A percentile compares a stretch with the other conserved stretches of the same genome.
Conservation (phyloP, 1,139 yeast genomes). For the Candida sp. region DNA sequence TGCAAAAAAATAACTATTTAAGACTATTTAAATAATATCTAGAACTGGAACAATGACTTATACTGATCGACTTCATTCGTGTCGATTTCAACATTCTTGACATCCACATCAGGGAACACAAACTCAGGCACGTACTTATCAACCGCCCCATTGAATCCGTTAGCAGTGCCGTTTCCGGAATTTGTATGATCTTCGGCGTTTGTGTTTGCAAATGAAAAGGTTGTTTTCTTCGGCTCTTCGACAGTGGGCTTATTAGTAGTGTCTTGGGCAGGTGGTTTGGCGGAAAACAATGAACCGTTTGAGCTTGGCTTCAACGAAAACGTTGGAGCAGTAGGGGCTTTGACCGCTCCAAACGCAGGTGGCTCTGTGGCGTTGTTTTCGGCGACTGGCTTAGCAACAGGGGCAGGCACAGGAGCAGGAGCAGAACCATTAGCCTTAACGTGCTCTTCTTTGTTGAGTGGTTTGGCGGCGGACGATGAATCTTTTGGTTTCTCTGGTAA, state of each 20-base stretch:
- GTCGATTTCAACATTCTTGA: constrained; percentile 25
- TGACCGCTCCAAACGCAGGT: background rate
- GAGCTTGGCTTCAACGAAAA: background rate
- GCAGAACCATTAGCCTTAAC: background rate
- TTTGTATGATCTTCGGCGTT: background rate
- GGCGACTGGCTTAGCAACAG: background rate
- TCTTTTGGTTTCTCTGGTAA: constrained; percentile 20
- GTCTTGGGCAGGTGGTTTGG: background rate
- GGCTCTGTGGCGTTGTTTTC: background rate
- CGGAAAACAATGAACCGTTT: background rate
- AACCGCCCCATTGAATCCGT: constrained; percentile 15
- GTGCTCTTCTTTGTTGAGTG: background rate
- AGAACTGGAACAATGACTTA: constrained; percentile 18
- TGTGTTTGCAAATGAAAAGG: background rate
- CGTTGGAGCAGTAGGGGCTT: constrained; percentile 1
- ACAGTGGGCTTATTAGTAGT: background rate
- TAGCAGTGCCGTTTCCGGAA: constrained; percentile 12
- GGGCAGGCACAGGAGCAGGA: background rate
- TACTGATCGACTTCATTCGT: constrained; percentile 29
- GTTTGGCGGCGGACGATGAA: background rate
- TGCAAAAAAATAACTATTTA: background rate
- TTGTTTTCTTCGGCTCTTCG: background rate
- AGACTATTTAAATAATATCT: background rate
- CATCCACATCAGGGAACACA: constrained; percentile 33
- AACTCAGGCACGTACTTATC: constrained; percentile 16